These are phyloP conservation scores for Ophiocordyceps sinensis DNA, from an alignment of 2,329 filamentous ascomycete genomes.

Conservation along the genomic window DNA sequence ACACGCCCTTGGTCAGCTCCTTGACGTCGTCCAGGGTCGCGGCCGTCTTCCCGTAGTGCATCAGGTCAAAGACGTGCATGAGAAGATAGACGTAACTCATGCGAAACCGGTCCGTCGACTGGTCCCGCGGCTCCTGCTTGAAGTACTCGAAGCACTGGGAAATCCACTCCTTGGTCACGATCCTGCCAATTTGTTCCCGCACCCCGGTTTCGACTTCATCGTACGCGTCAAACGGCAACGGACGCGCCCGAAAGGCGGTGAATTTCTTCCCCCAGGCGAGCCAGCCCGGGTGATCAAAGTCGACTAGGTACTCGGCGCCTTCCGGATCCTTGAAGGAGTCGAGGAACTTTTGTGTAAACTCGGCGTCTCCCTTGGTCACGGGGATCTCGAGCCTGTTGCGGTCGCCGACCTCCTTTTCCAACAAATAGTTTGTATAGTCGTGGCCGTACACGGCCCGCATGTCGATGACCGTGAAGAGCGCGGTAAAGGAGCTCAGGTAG, in stretches of 20 bases:
- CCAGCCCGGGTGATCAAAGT: conserved; percentile 89
- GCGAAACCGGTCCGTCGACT: conserved; percentile 69
- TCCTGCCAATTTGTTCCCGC: conserved; percentile 63
- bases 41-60: conserved; percentile 63
- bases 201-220: conserved; percentile 66
- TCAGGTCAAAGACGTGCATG: conserved; percentile 79
- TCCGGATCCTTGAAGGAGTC: conserved; percentile 57
- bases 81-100: conserved; percentile 79
- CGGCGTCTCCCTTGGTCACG: conserved; percentile 59
- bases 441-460: conserved; percentile 76
- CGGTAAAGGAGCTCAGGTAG: conserved; percentile 65
- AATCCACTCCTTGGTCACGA: conserved; percentile 77
- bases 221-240: conserved; percentile 53
- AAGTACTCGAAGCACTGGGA: conserved; percentile 78
- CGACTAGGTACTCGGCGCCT: conserved; percentile 70
- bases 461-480: conserved; percentile 72
- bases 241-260: conserved; percentile 61
- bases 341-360: conserved; percentile 69
- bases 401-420: conserved; percentile 58
- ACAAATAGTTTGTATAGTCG: conserved; percentile 72
- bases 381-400: conserved; percentile 61
- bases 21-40: conserved; percentile 81
- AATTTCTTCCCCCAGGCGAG: conserved; percentile 87
- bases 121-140: conserved; percentile 88
- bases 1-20: conserved; percentile 61